Conservation (phyloP, 169 alveolate genomes). For the Ichthyophthirius multifiliis region DNA sequence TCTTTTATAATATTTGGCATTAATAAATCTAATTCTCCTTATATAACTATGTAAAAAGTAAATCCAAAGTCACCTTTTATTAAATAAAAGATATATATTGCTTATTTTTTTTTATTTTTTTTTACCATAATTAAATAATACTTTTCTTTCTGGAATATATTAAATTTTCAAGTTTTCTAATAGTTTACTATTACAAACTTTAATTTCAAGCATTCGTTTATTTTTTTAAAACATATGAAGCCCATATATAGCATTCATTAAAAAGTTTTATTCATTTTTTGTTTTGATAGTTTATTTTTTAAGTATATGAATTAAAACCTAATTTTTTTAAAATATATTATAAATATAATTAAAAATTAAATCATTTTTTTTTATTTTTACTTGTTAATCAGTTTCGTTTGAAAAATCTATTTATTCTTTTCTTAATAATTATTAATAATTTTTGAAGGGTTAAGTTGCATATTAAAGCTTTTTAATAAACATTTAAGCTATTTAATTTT, state of each 20-base stretch:
- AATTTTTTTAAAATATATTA: too few relatives aligned
- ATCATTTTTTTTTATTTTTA: too few relatives aligned
- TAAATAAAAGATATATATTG: neutral
- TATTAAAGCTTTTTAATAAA: too few relatives aligned
- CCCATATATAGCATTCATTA: neutral
- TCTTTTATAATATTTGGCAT: too few relatives aligned
- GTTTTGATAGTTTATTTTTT: neutral
- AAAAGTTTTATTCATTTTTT: neutral
- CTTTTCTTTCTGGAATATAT: neutral
- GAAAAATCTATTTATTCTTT: too few relatives aligned
- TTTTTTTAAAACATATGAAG: neutral
- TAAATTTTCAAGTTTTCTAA: neutral
- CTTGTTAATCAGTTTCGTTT: too few relatives aligned
- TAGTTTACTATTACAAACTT: neutral
- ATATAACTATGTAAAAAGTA: constrained; percentile 6
- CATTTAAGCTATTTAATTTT: too few relatives aligned
- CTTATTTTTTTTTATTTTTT: neutral
- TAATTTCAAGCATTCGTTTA: neutral
- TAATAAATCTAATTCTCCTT: too few relatives aligned
- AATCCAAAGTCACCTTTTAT: constrained; percentile 1
- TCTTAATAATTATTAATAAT: too few relatives aligned
- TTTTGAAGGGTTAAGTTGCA: too few relatives aligned
- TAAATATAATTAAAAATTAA: too few relatives aligned
- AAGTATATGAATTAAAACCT: neutral
- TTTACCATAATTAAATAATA: neutral